Evolutionary conservation across 768 basidiomycete genomes (phyloP).

Genomic region (Leccinellum luteum): DNA sequence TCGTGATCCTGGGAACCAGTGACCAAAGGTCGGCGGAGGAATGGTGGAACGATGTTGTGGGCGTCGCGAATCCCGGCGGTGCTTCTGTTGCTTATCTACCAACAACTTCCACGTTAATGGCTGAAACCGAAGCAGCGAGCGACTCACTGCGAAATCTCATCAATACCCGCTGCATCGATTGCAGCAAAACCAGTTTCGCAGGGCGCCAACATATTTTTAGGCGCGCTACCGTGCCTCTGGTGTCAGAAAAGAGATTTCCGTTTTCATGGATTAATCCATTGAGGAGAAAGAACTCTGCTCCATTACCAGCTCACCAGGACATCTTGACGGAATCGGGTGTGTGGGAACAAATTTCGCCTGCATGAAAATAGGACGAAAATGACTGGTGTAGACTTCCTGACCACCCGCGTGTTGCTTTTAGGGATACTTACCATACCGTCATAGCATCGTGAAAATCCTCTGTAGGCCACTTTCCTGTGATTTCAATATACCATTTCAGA

Average conservation of each 20-base stretch:
- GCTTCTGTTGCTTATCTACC: conserved; percentile 21
- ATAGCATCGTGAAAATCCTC: too few relatives aligned
- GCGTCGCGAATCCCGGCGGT: not conserved
- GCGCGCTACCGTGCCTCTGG: not conserved
- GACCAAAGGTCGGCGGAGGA: conserved; percentile 17
- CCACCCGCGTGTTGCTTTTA: too few relatives aligned
- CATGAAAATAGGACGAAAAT: too few relatives aligned
- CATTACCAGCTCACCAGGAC: conserved; percentile 3
- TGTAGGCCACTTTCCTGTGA: too few relatives aligned
- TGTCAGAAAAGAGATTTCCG: conserved; percentile 2
- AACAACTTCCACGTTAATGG: not conserved
- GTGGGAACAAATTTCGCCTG: conserved; percentile 17
- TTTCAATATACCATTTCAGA: too few relatives aligned
- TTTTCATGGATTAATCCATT: conserved; percentile 1
- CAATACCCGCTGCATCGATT: conserved; percentile 24
- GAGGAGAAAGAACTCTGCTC: not conserved
- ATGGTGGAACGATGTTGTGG: conserved; percentile 17
- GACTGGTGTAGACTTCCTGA: too few relatives aligned
- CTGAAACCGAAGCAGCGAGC: conserved; percentile 3
- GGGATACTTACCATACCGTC: too few relatives aligned
- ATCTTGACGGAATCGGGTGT: conserved; percentile 21
- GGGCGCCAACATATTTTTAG: conserved; percentile 13
- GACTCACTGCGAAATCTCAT: conserved; percentile 13
- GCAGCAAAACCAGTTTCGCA: conserved; percentile 13
- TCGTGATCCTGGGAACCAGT: conserved; percentile 18